Conservation (phyloP, 129 eudicot species). For the Flaveria linearis region DNA sequence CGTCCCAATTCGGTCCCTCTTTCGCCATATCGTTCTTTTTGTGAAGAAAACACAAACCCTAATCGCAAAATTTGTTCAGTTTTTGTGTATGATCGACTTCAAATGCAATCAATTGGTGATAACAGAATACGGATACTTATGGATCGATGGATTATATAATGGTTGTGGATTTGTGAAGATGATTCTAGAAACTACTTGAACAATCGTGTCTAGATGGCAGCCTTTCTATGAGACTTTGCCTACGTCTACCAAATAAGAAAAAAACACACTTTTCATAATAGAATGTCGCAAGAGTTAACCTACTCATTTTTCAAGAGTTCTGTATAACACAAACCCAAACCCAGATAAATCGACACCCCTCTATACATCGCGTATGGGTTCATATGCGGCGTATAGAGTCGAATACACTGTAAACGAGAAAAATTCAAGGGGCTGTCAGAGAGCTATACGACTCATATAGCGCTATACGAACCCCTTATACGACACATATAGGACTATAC, state of each 20-base stretch:
- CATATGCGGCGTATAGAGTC: too few relatives aligned
- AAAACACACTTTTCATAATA: too few relatives aligned
- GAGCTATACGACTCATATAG: too few relatives aligned
- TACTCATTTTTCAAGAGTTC: too few relatives aligned
- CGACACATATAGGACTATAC: too few relatives aligned
- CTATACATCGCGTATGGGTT: too few relatives aligned
- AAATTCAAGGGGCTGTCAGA: too few relatives aligned
- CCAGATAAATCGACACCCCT: too few relatives aligned
- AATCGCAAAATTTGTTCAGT: slow-evolving; percentile 2
- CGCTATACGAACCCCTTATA: too few relatives aligned
- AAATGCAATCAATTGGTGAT: neutral
- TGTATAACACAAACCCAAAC: too few relatives aligned
- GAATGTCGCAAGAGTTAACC: too few relatives aligned
- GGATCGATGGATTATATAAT: slow-evolving; percentile 9
- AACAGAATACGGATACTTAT: neutral
- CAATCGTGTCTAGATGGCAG: neutral
- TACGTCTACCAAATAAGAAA: neutral
- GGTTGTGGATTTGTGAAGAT: slow-evolving; percentile 9
- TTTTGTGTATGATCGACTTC: neutral
- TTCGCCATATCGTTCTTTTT: slow-evolving; percentile 46
- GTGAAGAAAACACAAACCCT: slow-evolving; percentile 21
- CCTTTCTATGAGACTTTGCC: neutral
- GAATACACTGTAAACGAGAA: too few relatives aligned
- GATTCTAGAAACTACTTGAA: slow-evolving; percentile 25
- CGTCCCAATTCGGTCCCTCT: slow-evolving; percentile 92